A percentile compares a stretch with the other conserved stretches of the same genome.
phyloP scores from a whole-genome alignment of 352 stramenopile species.

The Thraustotheca clavata region DNA sequence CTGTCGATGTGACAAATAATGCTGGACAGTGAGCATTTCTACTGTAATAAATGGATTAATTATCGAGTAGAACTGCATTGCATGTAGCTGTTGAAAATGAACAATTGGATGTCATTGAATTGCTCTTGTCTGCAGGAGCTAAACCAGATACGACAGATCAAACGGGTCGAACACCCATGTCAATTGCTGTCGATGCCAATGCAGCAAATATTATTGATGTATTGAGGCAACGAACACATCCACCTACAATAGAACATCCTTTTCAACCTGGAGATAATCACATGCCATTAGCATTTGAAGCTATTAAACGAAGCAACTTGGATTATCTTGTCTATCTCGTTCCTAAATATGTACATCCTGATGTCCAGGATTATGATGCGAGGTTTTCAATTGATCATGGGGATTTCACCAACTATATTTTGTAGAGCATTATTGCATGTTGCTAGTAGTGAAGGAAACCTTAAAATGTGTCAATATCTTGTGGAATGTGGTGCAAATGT shows the following conservation, averaged over 20 bases:
- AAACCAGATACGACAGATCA: conserved; percentile 46
- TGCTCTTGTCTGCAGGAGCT: conserved; percentile 64
- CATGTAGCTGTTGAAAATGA: conserved; percentile 66
- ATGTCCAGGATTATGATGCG: conserved; percentile 69
- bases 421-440: conserved; percentile 57
- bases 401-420: background rate
- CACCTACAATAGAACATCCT: conserved; percentile 17
- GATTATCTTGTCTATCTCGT: conserved; percentile 42
- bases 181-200: conserved; percentile 53
- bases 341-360: conserved; percentile 41
- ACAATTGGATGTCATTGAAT: conserved; percentile 61
- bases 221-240: conserved; percentile 47
- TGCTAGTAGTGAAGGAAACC: conserved; percentile 54
- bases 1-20: conserved; percentile 49
- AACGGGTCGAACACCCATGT: conserved; percentile 49
- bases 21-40: conserved; percentile 24
- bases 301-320: conserved; percentile 43
- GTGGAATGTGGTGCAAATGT: conserved; percentile 63
- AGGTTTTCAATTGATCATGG: background rate
- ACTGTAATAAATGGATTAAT: background rate
- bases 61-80: conserved; percentile 37
- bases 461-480: conserved; percentile 49
- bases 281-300: conserved; percentile 50
- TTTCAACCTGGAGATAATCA: conserved; percentile 28
- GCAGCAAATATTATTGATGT: conserved; percentile 48